phyloP scores from a whole-genome alignment of 441 rosid genomes.

The Dalechampia spathulata region DNA sequence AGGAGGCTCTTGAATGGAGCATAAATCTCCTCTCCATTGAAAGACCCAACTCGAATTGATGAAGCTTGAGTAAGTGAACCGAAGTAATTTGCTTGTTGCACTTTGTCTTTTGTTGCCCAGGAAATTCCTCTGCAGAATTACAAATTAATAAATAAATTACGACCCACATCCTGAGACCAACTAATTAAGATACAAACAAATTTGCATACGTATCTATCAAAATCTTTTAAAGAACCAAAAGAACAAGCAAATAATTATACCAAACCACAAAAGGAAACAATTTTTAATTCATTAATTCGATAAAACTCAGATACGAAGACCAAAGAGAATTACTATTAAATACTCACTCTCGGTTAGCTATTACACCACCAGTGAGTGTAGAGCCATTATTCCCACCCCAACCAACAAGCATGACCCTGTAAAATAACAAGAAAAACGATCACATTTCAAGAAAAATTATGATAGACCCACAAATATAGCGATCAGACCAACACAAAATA shows the following conservation, averaged over 20 bases:
- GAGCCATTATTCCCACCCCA: conserved; percentile 98
- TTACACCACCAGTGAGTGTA: conserved; percentile 79
- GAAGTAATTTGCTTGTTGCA: conserved; percentile 91
- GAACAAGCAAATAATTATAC: background rate
- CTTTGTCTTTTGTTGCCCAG: conserved; percentile 96
- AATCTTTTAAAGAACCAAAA: background rate
- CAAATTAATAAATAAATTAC: background rate
- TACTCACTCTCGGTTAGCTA: conserved; percentile 83
- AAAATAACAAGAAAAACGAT: background rate
- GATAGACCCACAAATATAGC: conserved; percentile 5
- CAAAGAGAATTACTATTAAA: too few species aligned
- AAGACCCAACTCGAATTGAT: conserved; percentile 80
- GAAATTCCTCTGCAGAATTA: conserved; percentile 67
- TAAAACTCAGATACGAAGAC: too few species aligned
- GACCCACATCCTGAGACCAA: background rate
- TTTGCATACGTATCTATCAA: background rate
- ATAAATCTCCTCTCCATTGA: conserved; percentile 93
- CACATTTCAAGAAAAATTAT: conserved; percentile 1
- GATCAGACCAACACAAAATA: background rate
- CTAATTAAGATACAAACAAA: conserved; percentile 4
- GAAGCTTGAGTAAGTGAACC: conserved; percentile 96
- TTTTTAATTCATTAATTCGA: background rate
- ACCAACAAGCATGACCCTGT: conserved; percentile 92
- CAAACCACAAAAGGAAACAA: conserved; percentile 2
- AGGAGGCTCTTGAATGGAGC: conserved; percentile 96